These are phyloP conservation scores for Curvularia verruculosa DNA, from an alignment of 2,329 filamentous ascomycete species.

Conservation along the genomic window DNA sequence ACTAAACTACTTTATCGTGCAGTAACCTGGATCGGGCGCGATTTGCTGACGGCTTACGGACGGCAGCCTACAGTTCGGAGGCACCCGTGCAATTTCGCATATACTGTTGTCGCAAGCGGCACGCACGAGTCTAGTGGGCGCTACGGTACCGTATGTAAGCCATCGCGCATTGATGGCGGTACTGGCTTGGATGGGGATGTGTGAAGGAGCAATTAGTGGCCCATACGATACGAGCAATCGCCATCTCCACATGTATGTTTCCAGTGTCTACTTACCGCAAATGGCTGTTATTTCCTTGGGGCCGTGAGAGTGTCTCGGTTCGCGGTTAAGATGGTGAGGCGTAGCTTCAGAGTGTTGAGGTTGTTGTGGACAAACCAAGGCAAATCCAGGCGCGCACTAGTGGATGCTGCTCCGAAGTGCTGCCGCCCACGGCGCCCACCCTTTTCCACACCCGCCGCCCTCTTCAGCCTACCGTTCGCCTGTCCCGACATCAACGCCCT, in stretches of 20 bases:
- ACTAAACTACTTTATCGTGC: not conserved
- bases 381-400: slow-evolving; percentile 4
- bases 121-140: slow-evolving; percentile 22
- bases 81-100: slow-evolving; percentile 25
- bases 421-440: not conserved
- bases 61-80: slow-evolving; percentile 4
- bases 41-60: not conserved
- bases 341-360: not conserved
- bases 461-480: not conserved
- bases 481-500: not conserved
- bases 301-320: not conserved
- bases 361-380: slow-evolving; percentile 1
- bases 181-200: slow-evolving; percentile 9
- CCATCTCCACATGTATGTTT: slow-evolving; percentile 3
- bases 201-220: slow-evolving; percentile 22
- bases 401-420: slow-evolving; percentile 10
- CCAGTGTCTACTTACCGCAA: slow-evolving; percentile 15
- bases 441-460: not conserved
- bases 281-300: slow-evolving; percentile 7
- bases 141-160: slow-evolving; percentile 15
- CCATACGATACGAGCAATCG: slow-evolving; percentile 19
- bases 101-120: slow-evolving; percentile 11
- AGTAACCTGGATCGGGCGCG: not conserved
- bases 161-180: slow-evolving; percentile 17
- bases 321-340: slow-evolving; percentile 2